Evolutionary conservation across 2,329 filamentous ascomycete genomes (phyloP), one percentile per base, ranked within the genome.

Genomic region (Penicillium sp.): DNA sequence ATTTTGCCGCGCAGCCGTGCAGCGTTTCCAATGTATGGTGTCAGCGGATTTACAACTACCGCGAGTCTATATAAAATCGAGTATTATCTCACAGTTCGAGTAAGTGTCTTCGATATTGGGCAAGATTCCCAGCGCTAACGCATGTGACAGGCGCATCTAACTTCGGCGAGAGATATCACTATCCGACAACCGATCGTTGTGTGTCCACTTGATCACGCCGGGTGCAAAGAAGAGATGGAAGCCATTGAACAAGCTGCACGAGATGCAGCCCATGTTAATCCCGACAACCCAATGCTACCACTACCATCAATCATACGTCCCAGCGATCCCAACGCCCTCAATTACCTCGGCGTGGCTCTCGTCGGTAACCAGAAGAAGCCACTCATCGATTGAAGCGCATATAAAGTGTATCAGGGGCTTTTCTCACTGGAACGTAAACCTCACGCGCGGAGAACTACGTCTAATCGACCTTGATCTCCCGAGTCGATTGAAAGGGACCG

Each of bases 161-260:
- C 88, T 46, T 88, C 88, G 41, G 90, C 92, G 22, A 85, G 88
- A 72, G 92, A 99, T 69, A 95, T 99, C 49, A 80, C 85, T 27
- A 80, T 97, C 39, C 85, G 92, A 47, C 90, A 97, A 72, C 91
- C 90, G 5, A 96, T 99, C 51, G 90, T 97, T 30, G 94, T 97
- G 46, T 97, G 92, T 65, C 92, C 94, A 0, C 84, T 96, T 56
- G 94, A 99, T 67, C 90, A 96, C 66, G 90, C 95, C 60, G 89
- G 88, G 14, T 99, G 94, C 75, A 96, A 95, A 71, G 92, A 96
- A 69, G 94, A 97, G 75, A 96, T 99, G 90, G 92, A 96, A 64
- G 92, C 92, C 33, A 97, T 99, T 57, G 92, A 96, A 68, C 90
- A 96, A 73, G 89, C 94, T 0, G 94, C 94, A 39, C 92, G 92